phyloP scores from a whole-genome alignment of 495 filamentous ascomycete genomes.

The Penicillium lividum region DNA sequence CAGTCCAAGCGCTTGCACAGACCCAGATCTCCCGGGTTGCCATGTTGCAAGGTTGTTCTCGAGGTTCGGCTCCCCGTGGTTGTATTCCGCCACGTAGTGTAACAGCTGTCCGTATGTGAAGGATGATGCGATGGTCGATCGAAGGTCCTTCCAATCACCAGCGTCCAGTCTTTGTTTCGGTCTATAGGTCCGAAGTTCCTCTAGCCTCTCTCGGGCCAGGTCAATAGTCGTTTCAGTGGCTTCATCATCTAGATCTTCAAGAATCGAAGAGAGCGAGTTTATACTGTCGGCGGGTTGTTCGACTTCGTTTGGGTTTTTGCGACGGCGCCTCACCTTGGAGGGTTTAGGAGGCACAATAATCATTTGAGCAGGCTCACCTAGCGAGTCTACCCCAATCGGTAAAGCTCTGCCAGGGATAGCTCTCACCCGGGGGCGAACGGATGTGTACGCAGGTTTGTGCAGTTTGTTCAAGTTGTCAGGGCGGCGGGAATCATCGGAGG shows the following conservation, averaged over 20 bases:
- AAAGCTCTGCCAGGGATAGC: background rate
- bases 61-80: background rate
- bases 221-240: constrained; percentile 6
- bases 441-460: too few species aligned
- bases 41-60: constrained; percentile 15
- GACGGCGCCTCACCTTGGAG: constrained; percentile 11
- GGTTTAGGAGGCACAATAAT: constrained; percentile 31
- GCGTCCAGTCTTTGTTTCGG: constrained; percentile 25
- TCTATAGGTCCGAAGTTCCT: constrained; percentile 24
- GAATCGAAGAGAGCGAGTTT: constrained; percentile 26
- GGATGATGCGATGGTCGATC: constrained; percentile 28
- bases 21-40: constrained; percentile 35
- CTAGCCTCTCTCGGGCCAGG: constrained; percentile 24
- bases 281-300: constrained; percentile 8
- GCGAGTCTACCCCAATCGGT: constrained; percentile 32
- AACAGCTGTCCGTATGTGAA: constrained; percentile 40
- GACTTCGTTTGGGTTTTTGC: background rate
- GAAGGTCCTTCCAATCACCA: constrained; percentile 31
- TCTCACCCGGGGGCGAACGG: too few species aligned
- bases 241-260: constrained; percentile 33
- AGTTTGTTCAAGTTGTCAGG: background rate
- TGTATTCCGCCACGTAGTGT: constrained; percentile 26
- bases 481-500: constrained; percentile 1
- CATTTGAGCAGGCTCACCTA: constrained; percentile 47
- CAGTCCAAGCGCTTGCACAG: constrained; percentile 20